These are phyloP conservation scores for Globisporangium radiosum DNA, from an alignment of 352 stramenopile species.

Conservation along the genomic window DNA sequence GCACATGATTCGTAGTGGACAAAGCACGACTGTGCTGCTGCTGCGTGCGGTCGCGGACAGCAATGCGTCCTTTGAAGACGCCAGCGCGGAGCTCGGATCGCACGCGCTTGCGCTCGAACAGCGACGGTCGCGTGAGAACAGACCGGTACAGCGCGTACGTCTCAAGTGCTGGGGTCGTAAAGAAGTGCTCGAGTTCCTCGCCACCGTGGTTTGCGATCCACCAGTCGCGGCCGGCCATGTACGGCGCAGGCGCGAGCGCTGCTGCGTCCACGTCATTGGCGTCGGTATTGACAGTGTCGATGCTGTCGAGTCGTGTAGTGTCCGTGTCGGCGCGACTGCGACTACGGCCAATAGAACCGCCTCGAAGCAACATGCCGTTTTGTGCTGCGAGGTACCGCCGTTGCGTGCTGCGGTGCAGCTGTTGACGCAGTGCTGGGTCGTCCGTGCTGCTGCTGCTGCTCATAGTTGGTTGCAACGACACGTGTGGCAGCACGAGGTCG, in stretches of 20 bases:
- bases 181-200: conserved; percentile 75
- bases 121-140: conserved; percentile 44
- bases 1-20: neutral
- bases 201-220: conserved; percentile 63
- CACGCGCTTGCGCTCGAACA: conserved; percentile 45
- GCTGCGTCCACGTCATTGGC: neutral
- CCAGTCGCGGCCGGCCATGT: conserved; percentile 60
- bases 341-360: neutral
- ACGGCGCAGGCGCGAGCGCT: conserved; percentile 22
- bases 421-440: conserved; percentile 49
- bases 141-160: conserved; percentile 65
- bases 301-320: conserved; percentile 1
- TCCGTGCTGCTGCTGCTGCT: conserved; percentile 1
- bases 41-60: conserved; percentile 35
- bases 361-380: conserved; percentile 25
- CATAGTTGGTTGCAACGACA: conserved; percentile 14
- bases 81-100: conserved; percentile 55
- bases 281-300: conserved; percentile 5
- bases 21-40: conserved; percentile 4
- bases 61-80: conserved; percentile 78
- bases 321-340: neutral
- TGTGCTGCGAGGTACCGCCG: conserved; percentile 49
- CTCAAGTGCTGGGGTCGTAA: conserved; percentile 65
- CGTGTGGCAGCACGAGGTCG: conserved; percentile 21
- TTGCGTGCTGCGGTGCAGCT: conserved; percentile 34